These are phyloP conservation scores for Gnomoniopsis smithogilvyi DNA, from an alignment of 2,329 filamentous ascomycete genomes.

Conservation along the genomic window DNA sequence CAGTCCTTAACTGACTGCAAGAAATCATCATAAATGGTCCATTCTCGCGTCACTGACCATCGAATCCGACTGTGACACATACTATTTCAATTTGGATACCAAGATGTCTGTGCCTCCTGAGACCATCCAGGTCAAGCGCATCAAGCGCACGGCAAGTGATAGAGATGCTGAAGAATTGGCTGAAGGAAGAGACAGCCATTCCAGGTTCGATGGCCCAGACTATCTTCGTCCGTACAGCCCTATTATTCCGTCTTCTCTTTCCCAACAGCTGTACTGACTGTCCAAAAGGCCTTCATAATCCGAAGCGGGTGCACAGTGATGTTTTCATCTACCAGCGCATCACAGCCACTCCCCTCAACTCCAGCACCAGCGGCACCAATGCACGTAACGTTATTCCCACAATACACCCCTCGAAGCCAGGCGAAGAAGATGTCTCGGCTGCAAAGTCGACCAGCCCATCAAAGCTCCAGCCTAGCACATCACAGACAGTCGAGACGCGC, in stretches of 20 bases:
- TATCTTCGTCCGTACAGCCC: slow-evolving; percentile 46
- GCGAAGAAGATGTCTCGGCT: slow-evolving; percentile 28
- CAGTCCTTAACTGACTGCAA: too few species aligned
- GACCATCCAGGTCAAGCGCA: slow-evolving; percentile 54
- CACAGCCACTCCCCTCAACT: slow-evolving; percentile 29
- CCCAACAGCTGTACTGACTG: slow-evolving; percentile 7
- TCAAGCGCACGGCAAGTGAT: slow-evolving; percentile 50
- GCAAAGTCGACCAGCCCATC: slow-evolving; percentile 20
- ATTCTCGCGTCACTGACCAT: neutral
- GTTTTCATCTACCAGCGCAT: slow-evolving; percentile 57
- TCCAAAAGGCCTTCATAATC: slow-evolving; percentile 44
- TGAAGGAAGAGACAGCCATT: slow-evolving; percentile 20
- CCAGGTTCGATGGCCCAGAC: slow-evolving; percentile 38
- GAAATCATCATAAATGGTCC: too few species aligned
- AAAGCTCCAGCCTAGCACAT: neutral
- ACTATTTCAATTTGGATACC: neutral
- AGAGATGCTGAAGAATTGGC: slow-evolving; percentile 33
- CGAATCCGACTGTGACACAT: neutral
- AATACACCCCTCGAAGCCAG: slow-evolving; percentile 46
- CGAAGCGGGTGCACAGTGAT: slow-evolving; percentile 51
- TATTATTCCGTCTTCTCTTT: slow-evolving; percentile 6
- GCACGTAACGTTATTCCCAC: slow-evolving; percentile 32
- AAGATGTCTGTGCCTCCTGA: slow-evolving; percentile 56
- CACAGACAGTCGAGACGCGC: neutral
- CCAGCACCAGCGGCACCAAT: slow-evolving; percentile 26